Evolutionary conservation across 2,329 filamentous ascomycete genomes (phyloP).

Genomic region (Claviceps sp.): DNA sequence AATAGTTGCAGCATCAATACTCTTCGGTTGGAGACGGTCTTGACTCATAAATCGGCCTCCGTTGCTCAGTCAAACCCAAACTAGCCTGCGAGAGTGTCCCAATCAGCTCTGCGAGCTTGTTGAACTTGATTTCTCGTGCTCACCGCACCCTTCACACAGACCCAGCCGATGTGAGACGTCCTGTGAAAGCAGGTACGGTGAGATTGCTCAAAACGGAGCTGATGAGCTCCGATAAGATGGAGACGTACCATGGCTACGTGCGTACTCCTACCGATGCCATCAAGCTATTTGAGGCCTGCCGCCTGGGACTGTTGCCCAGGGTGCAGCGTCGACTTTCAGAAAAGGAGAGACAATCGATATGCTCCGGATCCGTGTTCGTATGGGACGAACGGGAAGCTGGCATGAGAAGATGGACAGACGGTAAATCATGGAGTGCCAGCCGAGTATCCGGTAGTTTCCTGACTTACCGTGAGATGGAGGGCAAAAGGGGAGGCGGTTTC

Average conservation of each 20-base stretch:
- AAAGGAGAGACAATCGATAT: constrained; percentile 92
- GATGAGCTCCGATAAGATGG: constrained; percentile 46
- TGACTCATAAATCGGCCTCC: neutral
- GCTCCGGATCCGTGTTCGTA: constrained; percentile 96
- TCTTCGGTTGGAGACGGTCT: neutral
- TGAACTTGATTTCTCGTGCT: neutral
- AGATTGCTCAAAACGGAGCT: constrained; percentile 10
- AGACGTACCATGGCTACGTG: constrained; percentile 92
- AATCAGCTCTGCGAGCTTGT: neutral
- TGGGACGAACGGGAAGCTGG: constrained; percentile 98
- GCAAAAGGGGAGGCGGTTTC: constrained; percentile 78
- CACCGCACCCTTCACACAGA: neutral
- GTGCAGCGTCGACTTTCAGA: constrained; percentile 90
- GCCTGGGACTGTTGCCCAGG: constrained; percentile 74
- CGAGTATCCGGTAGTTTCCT: constrained; percentile 94
- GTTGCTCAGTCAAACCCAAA: neutral
- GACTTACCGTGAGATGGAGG: constrained; percentile 97
- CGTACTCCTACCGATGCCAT: constrained; percentile 95
- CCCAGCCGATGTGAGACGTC: constrained; percentile 2
- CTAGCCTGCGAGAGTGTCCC: neutral
- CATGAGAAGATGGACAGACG: constrained; percentile 97
- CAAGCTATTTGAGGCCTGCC: constrained; percentile 94
- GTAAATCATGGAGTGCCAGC: constrained; percentile 97
- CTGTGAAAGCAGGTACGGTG: constrained; percentile 9
- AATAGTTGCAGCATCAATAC: neutral